Base-by-base conservation (phyloP, 2,329 filamentous ascomycete species). In the Ophiocordyceps sinensis region DNA sequence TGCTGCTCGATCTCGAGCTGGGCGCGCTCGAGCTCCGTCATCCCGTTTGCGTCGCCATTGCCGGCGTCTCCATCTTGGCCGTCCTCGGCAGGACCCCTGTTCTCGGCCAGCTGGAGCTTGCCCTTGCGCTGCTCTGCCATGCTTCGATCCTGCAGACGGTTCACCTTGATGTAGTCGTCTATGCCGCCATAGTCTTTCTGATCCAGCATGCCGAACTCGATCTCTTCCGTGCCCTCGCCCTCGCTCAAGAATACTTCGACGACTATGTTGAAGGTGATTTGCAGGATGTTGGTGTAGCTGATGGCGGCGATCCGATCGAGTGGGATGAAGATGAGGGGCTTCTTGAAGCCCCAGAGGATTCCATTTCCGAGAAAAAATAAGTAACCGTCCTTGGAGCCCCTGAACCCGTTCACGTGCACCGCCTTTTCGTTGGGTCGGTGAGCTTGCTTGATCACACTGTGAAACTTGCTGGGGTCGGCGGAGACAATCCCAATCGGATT, bases 331-430 rank as follows among this genome's bases (percentile, higher is more conserved):
- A 79, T 59, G 2, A 82, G 55, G 1, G 79, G 79, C 57, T 82
- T 83, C 59, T 81, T 82, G 64, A 79, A 83, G 1, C 68, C 77
- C 76, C 77, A 83, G 8, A 83, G 55, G 41, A 83, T 81, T 13
- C 79, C 79, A 23, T 67, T 76, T 28, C 76, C 70, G 14, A 83
- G 60, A 53, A 82, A 81, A 52, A 81, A 82, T 1, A 82, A 62
- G 47, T 71, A 81, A 0, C 78, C 79, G 44, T 83, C 79, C 54
- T 82, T 83, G 43, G 71, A 77, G 17, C 79, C 79, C 36, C 78
- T 66, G 58, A 80, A 81, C 2, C 71, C 78, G 50, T 73, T 76
- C 36, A 82, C 71, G 48, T 81, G 76, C 15, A 81, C 77, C 0
- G 77, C 76, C 51, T 70, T 73, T 47, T 82, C 78, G 40, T 64